Percentiles rank a stretch among this genome's conserved stretches.
phyloP scores from a whole-genome alignment of 306 rosid genomes.

The Acacia acuminata region DNA sequence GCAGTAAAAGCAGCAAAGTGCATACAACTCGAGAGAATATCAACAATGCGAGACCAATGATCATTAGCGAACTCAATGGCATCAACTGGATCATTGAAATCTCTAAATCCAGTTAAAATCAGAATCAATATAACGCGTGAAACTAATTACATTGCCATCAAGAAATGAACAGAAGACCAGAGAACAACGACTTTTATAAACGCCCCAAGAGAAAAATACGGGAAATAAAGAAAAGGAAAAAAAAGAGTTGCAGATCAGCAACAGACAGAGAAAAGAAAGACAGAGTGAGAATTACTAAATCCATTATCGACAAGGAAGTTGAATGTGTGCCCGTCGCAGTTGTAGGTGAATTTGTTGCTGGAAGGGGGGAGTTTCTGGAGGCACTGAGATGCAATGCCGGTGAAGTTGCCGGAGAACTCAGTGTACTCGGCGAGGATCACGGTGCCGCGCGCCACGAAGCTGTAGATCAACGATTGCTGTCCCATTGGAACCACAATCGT shows the following conservation, averaged over 20 bases:
- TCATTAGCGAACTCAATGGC: not conserved
- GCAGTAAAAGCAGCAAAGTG: not conserved
- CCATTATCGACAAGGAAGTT: constrained; percentile 88
- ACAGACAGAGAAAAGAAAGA: constrained; percentile 1
- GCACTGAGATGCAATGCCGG: constrained; percentile 78
- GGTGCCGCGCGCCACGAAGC: constrained; percentile 88
- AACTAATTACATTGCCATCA: constrained; percentile 31
- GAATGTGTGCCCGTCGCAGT: constrained; percentile 95
- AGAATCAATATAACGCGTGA: constrained; percentile 5
- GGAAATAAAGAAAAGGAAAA: not conserved
- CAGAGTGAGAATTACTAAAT: constrained; percentile 58
- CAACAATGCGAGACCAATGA: not conserved
- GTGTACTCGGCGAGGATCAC: constrained; percentile 82
- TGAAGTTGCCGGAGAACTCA: constrained; percentile 89
- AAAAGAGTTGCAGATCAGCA: constrained; percentile 18
- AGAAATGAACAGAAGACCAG: not conserved
- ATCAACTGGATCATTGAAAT: not conserved
- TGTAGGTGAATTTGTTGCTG: constrained; percentile 83
- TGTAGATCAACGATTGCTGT: constrained; percentile 93
- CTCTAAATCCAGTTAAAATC: not conserved
- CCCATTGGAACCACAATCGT: constrained; percentile 64
- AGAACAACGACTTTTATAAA: not conserved
- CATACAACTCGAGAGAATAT: not conserved
- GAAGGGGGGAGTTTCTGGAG: constrained; percentile 90
- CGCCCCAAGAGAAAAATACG: not conserved